Base-by-base conservation (phyloP, 1,284 basidiomycete genomes). In the Heterobasidion occidentale region DNA sequence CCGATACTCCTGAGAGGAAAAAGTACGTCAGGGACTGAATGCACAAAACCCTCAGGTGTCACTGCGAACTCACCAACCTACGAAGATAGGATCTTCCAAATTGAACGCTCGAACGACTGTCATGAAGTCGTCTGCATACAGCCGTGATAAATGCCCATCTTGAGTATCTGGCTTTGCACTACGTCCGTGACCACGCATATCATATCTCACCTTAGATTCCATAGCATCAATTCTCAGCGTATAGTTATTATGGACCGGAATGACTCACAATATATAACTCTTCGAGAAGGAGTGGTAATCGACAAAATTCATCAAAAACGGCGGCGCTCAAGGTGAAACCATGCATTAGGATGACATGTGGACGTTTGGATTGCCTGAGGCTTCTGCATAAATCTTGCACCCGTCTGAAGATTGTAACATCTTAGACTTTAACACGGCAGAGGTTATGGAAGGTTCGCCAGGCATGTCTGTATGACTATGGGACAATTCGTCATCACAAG, bases 301-400 rank as follows among this genome's bases (percentile, higher is more conserved):
- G 56, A 15, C 49, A 46, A 46, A 66, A 66, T 19, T 51, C 54
- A 51, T 65, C 63, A 33, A 59, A 66, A 2, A 60, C 60, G 7
- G 49, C 53, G 5, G 42, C 56, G 44, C 59, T 61, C 19, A 63
- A 52, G 2, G 52, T 47, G 20, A 64, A 44, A 1, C 65, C 66
- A 51, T 64, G 66, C 3, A 65, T 56, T n/a, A 66, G 59, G 15
- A 66, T 52, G 34, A 66, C 50, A 33, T 49, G 46, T 7, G 63
- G 65, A 17, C 65, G 63, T 2, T 34, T 36, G 1, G 56, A 44
- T 66, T 58, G 3, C 66, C 63, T 11, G 59, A 44, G 8, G 61
- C 63, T 54, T 67, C 65, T 7, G 66, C 61, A 48, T 64, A 64
- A 14, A 67, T 61, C 6, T 19, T 19, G 14, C 58, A 62, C 7